Evolutionary conservation across 2,329 filamentous ascomycete genomes (phyloP).

Genomic region (Penicillium verrucosum): DNA sequence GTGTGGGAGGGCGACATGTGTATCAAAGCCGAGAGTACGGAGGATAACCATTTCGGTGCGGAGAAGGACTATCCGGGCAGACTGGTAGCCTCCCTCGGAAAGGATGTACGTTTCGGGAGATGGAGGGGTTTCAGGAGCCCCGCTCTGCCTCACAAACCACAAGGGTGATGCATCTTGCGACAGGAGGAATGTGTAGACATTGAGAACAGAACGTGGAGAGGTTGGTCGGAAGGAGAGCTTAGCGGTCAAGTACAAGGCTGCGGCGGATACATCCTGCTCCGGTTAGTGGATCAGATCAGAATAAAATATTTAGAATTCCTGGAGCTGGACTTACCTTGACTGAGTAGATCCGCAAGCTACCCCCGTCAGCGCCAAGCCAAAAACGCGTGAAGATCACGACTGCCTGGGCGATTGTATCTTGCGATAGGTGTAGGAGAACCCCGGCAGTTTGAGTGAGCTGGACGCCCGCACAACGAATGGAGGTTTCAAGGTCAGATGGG

Average conservation of each 20-base stretch:
- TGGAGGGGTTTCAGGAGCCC: slow-evolving; percentile 27
- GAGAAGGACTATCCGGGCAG: slow-evolving; percentile 63
- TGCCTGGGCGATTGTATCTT: slow-evolving; percentile 80
- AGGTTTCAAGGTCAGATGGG: slow-evolving; percentile 41
- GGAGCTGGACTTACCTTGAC: slow-evolving; percentile 35
- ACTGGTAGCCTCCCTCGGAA: slow-evolving; percentile 68
- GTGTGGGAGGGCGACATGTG: slow-evolving; percentile 81
- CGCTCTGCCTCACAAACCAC: slow-evolving; percentile 41
- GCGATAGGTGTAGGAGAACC: slow-evolving; percentile 76
- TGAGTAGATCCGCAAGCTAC: slow-evolving; percentile 43
- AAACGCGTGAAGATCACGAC: slow-evolving; percentile 79
- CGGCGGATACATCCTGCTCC: slow-evolving; percentile 72
- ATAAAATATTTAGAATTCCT: not conserved
- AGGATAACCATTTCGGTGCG: slow-evolving; percentile 75
- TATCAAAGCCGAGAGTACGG: slow-evolving; percentile 73
- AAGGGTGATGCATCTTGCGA: slow-evolving; percentile 57
- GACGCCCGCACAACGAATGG: slow-evolving; percentile 45
- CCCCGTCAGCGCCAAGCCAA: slow-evolving; percentile 59
- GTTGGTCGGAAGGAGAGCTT: slow-evolving; percentile 78
- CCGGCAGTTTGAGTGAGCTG: slow-evolving; percentile 49
- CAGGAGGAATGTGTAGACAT: slow-evolving; percentile 78
- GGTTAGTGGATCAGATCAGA: not conserved
- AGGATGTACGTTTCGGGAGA: slow-evolving; percentile 63
- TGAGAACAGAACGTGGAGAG: slow-evolving; percentile 74
- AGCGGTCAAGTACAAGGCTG: slow-evolving; percentile 72